Percentiles rank a stretch among this genome's conserved stretches.
These are phyloP conservation scores for Inga leiocalycina DNA, from an alignment of 306 rosid genomes.

Conservation along the genomic window DNA sequence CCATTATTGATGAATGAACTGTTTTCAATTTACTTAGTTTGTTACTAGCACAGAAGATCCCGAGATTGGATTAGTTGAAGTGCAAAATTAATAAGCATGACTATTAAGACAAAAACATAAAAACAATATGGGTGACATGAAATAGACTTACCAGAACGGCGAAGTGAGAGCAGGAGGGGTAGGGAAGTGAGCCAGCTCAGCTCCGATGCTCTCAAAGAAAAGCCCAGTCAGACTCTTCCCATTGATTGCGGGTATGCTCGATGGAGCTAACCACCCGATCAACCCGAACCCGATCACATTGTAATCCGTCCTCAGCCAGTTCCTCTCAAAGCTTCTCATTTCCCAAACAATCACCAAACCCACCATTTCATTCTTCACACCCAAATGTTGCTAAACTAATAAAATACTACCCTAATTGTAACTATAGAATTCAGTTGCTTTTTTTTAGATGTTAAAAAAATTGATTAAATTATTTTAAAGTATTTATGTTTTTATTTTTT, in stretches of 20 bases:
- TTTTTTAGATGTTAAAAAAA: too few relatives aligned
- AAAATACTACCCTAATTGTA: background rate
- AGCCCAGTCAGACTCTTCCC: constrained; percentile 90
- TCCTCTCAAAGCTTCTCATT: constrained; percentile 63
- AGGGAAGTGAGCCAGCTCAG: constrained; percentile 94
- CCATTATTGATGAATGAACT: background rate
- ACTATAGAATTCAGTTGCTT: too few relatives aligned
- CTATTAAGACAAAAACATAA: background rate
- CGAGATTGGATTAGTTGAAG: background rate
- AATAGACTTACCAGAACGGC: constrained; percentile 62
- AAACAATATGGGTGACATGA: too few relatives aligned
- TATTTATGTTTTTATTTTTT: too few relatives aligned
- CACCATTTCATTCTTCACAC: background rate
- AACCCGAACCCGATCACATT: constrained; percentile 93
- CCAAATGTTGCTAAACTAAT: background rate
- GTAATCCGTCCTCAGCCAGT: constrained; percentile 82
- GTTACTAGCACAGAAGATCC: background rate
- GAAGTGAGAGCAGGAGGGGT: constrained; percentile 87
- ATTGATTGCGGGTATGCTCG: constrained; percentile 78
- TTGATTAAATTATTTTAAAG: too few relatives aligned
- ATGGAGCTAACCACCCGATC: constrained; percentile 92
- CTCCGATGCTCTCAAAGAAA: constrained; percentile 90
- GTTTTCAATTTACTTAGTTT: background rate
- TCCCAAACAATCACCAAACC: background rate
- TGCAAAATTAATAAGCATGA: background rate